phyloP scores from a whole-genome alignment of 495 filamentous ascomycete species.

The Xylaria palmicola region DNA sequence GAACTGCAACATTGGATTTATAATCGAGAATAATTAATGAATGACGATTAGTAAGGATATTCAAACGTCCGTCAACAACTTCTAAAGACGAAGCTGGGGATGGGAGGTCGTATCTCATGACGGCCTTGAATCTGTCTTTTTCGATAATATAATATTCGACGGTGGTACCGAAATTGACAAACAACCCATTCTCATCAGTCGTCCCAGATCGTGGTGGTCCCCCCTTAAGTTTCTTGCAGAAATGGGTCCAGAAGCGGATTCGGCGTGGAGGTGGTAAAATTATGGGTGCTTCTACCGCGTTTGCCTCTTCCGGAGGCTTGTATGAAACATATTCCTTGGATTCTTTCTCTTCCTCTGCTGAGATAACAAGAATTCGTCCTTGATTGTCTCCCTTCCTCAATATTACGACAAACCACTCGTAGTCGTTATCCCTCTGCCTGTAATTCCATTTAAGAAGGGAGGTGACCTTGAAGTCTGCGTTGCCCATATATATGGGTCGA shows the following conservation, averaged over 20 bases:
- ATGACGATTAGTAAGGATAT: constrained; percentile 43
- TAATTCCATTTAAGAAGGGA: constrained; percentile 49
- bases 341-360: constrained; percentile 34
- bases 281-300: constrained; percentile 6
- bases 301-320: too few species aligned
- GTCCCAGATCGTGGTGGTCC: constrained; percentile 42
- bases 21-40: constrained; percentile 48
- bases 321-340: too few species aligned
- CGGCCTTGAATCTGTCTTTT: constrained; percentile 43
- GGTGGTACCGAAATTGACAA: constrained; percentile 42
- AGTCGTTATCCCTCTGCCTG: constrained; percentile 29
- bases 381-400: constrained; percentile 32
- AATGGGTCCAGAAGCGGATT: constrained; percentile 47
- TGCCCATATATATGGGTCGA: constrained; percentile 47
- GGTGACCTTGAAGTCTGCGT: constrained; percentile 37
- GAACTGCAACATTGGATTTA: constrained; percentile 19
- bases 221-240: constrained; percentile 37
- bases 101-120: constrained; percentile 37
- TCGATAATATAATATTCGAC: constrained; percentile 50
- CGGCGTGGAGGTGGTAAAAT: constrained; percentile 6
- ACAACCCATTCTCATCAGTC: constrained; percentile 42
- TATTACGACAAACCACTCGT: constrained; percentile 46
- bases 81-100: constrained; percentile 44
- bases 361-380: constrained; percentile 49
- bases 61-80: constrained; percentile 39